Conservation (phyloP, 345 rosid genomes). For the Dipteronia sinensis region DNA sequence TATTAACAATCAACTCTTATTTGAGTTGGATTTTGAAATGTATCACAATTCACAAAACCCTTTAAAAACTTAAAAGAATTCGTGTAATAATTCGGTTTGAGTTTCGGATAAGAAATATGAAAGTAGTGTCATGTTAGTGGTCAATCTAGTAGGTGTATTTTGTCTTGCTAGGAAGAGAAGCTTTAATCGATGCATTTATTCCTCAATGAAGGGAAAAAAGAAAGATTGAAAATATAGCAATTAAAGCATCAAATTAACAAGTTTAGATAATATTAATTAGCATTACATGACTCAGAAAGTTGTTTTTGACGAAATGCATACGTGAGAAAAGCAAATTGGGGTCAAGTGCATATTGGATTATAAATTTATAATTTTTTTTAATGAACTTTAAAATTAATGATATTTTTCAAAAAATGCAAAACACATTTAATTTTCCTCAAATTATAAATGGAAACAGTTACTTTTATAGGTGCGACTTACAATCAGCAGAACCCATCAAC, state of each 20-base stretch:
- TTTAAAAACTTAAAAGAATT: background rate
- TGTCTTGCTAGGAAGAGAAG: slow-evolving; percentile 28
- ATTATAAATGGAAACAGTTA: too few species aligned
- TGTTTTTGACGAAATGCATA: background rate
- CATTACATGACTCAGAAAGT: slow-evolving; percentile 15
- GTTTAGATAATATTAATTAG: background rate
- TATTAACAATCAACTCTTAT: too few species aligned
- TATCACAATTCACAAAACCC: background rate
- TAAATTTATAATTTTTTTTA: too few species aligned
- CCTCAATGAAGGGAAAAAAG: slow-evolving; percentile 7
- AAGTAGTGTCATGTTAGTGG: background rate
- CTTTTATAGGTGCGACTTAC: too few species aligned
- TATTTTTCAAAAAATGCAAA: too few species aligned
- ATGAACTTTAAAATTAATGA: too few species aligned
- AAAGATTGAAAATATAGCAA: background rate
- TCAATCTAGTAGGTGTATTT: slow-evolving; percentile 26
- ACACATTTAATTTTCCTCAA: too few species aligned
- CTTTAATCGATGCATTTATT: slow-evolving; percentile 22
- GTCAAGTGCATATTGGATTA: too few species aligned
- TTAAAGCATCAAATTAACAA: background rate
- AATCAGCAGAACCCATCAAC: too few species aligned
- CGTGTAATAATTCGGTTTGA: background rate
- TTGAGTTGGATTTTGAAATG: too few species aligned
- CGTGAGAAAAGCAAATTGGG: background rate
- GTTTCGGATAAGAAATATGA: background rate